A percentile compares a stretch with the other conserved stretches of the same genome.
Evolutionary conservation across 176 grass and related monocot genomes (phyloP).

Genomic region (Puya raimondii): DNA sequence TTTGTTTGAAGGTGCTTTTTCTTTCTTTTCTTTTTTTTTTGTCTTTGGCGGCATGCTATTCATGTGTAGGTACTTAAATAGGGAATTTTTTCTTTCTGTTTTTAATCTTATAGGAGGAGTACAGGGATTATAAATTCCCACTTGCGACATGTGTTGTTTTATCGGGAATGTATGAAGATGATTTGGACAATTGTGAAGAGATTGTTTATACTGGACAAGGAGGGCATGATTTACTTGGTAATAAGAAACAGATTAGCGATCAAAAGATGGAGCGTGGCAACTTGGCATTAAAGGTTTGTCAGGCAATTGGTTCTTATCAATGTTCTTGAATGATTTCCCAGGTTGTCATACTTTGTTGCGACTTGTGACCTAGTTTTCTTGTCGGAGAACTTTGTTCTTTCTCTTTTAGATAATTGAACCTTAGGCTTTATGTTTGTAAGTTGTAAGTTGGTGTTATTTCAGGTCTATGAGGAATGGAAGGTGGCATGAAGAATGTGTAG

Average conservation of each 20-base stretch:
- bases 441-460: too few relatives aligned
- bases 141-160: slow-evolving; percentile 68
- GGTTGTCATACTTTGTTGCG: background rate
- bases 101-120: slow-evolving; percentile 35
- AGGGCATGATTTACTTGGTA: slow-evolving; percentile 87
- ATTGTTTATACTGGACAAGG: slow-evolving; percentile 94
- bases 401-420: too few relatives aligned
- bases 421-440: too few relatives aligned
- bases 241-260: slow-evolving; percentile 62
- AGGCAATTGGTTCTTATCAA: background rate
- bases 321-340: background rate
- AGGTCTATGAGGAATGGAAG: too few relatives aligned
- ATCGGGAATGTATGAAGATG: slow-evolving; percentile 93
- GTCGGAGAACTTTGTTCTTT: too few relatives aligned
- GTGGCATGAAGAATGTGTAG: too few relatives aligned
- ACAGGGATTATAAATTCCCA: slow-evolving; percentile 58
- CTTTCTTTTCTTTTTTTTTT: too few relatives aligned
- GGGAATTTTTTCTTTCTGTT: slow-evolving; percentile 12
- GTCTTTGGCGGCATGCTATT: background rate
- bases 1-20: background rate
- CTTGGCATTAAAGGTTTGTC: slow-evolving; percentile 74
- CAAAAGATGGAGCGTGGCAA: slow-evolving; percentile 72
- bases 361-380: too few relatives aligned
- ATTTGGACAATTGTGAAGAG: slow-evolving; percentile 64
- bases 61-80: background rate